Conservation (phyloP, 1,139 yeast genomes). For the Lodderomyces metapsilosis region DNA sequence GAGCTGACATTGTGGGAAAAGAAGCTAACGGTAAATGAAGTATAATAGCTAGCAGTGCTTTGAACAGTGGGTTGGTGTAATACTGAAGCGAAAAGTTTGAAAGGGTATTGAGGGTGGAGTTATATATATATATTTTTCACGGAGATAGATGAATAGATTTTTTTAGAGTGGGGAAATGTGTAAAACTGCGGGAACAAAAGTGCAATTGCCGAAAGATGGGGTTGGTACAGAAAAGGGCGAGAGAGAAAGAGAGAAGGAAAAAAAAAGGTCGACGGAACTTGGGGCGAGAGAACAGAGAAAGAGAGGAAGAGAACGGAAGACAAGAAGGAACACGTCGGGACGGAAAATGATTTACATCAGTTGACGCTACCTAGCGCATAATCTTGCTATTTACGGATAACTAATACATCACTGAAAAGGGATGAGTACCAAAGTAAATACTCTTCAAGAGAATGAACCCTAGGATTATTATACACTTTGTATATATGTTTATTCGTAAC, state of each 20-base stretch:
- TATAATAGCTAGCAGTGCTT: too few species aligned
- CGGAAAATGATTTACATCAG: neutral
- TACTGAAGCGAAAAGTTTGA: too few species aligned
- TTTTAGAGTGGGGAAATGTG: conserved; percentile 1
- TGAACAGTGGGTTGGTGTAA: neutral
- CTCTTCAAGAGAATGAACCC: too few species aligned
- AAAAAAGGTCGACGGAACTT: too few species aligned
- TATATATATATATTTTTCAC: neutral
- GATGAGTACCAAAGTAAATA: too few species aligned
- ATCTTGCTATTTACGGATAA: neutral
- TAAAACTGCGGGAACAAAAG: neutral
- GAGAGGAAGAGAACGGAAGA: neutral
- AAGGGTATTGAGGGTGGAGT: too few species aligned
- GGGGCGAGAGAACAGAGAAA: neutral
- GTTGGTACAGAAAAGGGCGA: neutral
- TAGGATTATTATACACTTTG: too few species aligned
- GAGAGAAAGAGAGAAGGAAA: neutral
- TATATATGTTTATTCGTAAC: too few species aligned
- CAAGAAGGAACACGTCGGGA: neutral
- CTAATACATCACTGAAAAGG: too few species aligned
- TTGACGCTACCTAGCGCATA: neutral
- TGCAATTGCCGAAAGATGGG: conserved; percentile 1
- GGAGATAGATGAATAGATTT: neutral
- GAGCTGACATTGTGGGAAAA: conserved; percentile 32
- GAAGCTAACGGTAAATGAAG: too few species aligned